Evolutionary conservation across 352 stramenopile genomes (phyloP), one percentile per base, ranked within the genome.

Genomic region (Phytophthora europaea): DNA sequence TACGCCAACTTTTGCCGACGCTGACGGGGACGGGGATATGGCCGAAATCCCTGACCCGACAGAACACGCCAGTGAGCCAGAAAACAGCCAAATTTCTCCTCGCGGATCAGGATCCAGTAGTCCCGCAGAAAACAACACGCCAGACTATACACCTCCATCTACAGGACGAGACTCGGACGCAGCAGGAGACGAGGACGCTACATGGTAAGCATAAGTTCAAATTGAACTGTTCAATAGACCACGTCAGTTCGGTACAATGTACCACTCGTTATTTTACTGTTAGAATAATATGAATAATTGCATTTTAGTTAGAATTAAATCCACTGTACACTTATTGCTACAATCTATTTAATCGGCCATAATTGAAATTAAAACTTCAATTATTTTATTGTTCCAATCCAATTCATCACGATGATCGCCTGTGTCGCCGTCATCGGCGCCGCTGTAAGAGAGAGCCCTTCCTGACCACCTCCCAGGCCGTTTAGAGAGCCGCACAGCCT

Each of bases 381-480:
- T 43, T 43, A 18, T 43, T 43, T 28, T 28, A 28, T 28, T 28
- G 26, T 28, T 28, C 2, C 26, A 28, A 4, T 28, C 28, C 36
- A 16, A 43, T 43, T 43, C 34, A 43, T 18, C 36, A 18, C 13
- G 36, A 96, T 96, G 89, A 95, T 96, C 74, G 82, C 84, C 26
- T 96, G 89, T 57, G 81, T 95, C 48, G 89, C 89, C 15, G 80
- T 96, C 68, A 86, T 96, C 73, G 85, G 87, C 61, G 89, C 89
- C 43, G 75, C 89, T 56, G 89, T 96, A 81, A 68, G 80, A n/a
- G n/a, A n/a, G n/a, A n/a, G 23, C 33, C 22, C 53, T 65, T 43
- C 13, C 36, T 50, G 26, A 16, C 50, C 51, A 2, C n/a, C 10
- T 13, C 6, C 36, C 36, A 45, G 36, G 36, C 36, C 36, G 12